Conservation (phyloP, 148 eudicot genomes). For the Beta vulgaris region DNA sequence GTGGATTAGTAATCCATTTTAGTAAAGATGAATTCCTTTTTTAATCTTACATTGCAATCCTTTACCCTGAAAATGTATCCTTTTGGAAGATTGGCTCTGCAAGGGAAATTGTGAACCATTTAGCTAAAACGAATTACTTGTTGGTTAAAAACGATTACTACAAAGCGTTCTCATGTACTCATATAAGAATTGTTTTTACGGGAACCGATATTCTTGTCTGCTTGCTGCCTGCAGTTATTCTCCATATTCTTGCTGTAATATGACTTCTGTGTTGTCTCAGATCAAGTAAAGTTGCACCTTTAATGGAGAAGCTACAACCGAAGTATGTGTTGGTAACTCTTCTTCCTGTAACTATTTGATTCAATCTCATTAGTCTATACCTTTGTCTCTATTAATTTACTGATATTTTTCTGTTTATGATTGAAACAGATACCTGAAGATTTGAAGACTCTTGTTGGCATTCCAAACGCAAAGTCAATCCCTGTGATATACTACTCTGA, state of each 20-base stretch:
- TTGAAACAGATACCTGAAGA: constrained; percentile 59
- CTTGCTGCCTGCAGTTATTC: not conserved
- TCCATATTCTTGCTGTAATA: not conserved
- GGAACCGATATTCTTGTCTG: no score
- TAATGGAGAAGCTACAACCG: constrained; percentile 60
- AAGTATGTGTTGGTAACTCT: constrained; percentile 57
- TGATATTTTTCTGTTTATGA: constrained; percentile 9
- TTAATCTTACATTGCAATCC: no score
- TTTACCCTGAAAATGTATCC: no score
- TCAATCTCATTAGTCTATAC: not conserved
- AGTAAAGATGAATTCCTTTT: no score
- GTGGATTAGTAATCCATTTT: no score
- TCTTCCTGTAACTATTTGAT: not conserved
- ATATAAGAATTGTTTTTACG: no score
- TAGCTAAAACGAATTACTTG: no score
- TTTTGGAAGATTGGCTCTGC: no score
- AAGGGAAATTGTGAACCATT: no score
- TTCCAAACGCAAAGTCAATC: constrained; percentile 29
- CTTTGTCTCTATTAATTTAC: not conserved
- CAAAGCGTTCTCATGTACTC: no score
- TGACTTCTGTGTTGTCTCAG: constrained; percentile 37
- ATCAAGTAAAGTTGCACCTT: constrained; percentile 45
- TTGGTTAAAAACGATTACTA: no score
- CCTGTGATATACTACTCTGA: constrained; percentile 42
- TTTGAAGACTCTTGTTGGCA: constrained; percentile 27